Base-by-base conservation (phyloP, 495 filamentous ascomycete species). In the Podospora comata region DNA sequence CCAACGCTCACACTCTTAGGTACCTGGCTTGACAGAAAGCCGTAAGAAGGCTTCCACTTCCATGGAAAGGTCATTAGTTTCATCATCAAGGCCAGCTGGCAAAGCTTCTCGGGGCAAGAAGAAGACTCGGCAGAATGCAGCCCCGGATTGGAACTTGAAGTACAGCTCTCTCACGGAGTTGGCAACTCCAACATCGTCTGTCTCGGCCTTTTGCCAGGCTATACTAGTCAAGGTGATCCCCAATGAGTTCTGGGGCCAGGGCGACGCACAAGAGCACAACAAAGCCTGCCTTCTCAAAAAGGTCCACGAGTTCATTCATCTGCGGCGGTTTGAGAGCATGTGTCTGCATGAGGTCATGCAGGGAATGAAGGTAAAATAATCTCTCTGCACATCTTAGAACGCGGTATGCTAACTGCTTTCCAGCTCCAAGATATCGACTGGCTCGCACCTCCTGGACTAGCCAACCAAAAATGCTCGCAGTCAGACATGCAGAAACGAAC, bases 141-240 rank as follows among this genome's bases (percentile, higher is more conserved):
- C 28, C 1, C 16, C 69, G 11, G 34, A 26, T 0, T 65, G 67
- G 0, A 34, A 65, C 16, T 54, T 69, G 1, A 65, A 73, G 20
- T 75, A 68, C 65, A 53, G 68, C 0, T 76, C 78, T 3, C 81
- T 96, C 34, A 86, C 88, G 19, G 89, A 91, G 48, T 82, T 92
- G 68, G 91, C 93, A 3, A 93, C 88, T 5, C 85, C 92, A 2
- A 67, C 81, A 4, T 80, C 90, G 0, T 83, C 86, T 23, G 88
- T 97, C 13, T 97, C 95, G 5, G 91, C 94, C 3, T 98, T 96
- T 74, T 97, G 93, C 73, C 88, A 90, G 64, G 89, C 92, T 7
- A 88, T 91, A 3, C 71, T 97, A 5, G 80, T 79, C 13, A 91
- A 85, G 56, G 78, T 97, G n/a, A 85, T 99, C 34, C 94, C 95